Evolutionary conservation across 768 basidiomycete genomes (phyloP).

Genomic region (Phaeolepiota aurea): DNA sequence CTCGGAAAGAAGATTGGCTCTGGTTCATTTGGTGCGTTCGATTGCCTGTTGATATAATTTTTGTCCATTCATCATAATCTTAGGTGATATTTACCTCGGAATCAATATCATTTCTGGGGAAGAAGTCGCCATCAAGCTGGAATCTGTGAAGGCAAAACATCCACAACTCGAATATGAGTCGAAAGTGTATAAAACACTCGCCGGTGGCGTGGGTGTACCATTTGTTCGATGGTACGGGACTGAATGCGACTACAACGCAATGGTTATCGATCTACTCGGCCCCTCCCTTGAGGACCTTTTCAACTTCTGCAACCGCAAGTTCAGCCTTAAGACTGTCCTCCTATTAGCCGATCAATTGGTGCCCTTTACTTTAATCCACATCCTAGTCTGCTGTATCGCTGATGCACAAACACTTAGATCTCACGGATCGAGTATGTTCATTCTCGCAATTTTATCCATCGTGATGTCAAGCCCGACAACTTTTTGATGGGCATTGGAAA

Average conservation of each 20-base stretch:
- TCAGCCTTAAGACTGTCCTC: constrained; percentile 93
- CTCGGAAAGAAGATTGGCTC: constrained; percentile 99
- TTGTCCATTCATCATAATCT: constrained; percentile 7
- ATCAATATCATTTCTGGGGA: constrained; percentile 99
- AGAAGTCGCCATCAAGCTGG: constrained; percentile 99
- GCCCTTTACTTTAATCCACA: constrained; percentile 13
- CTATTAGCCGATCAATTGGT: constrained; percentile 96
- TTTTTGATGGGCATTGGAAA: constrained; percentile 99
- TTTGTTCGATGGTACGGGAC: constrained; percentile 95
- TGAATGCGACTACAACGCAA: constrained; percentile 99
- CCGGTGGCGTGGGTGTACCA: constrained; percentile 97
- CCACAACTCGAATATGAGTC: constrained; percentile 99
- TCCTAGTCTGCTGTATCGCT: constrained; percentile 12
- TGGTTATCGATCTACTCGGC: constrained; percentile 96
- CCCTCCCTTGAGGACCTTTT: constrained; percentile 88
- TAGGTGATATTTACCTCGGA: constrained; percentile 98
- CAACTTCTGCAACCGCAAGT: constrained; percentile 97
- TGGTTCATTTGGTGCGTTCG: constrained; percentile 84
- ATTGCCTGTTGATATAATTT: background rate
- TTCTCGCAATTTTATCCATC: constrained; percentile 96
- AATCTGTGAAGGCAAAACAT: constrained; percentile 99
- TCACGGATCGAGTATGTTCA: constrained; percentile 99
- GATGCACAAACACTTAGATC: too few species aligned
- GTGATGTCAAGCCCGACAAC: constrained; percentile 99
- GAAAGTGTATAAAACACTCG: constrained; percentile 94